These are phyloP conservation scores for Diplodia mutila DNA, from an alignment of 2,329 filamentous ascomycete genomes.

Conservation along the genomic window DNA sequence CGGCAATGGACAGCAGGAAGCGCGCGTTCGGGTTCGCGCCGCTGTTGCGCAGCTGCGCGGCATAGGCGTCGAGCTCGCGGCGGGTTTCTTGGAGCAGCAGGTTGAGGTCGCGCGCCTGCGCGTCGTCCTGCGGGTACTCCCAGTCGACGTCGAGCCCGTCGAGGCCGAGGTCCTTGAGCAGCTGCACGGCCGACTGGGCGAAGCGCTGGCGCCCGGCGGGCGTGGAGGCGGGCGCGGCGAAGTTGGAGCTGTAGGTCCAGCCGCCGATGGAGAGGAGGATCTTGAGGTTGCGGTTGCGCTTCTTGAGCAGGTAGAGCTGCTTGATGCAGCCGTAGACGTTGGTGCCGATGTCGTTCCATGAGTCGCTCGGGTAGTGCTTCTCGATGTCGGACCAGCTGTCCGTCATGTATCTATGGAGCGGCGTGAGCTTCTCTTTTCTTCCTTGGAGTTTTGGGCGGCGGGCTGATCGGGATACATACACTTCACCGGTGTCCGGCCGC, in stretches of 20 bases:
- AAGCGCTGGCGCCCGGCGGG: constrained; percentile 66
- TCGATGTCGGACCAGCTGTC: constrained; percentile 71
- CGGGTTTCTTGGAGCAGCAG: constrained; percentile 46
- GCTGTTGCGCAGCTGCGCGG: constrained; percentile 30
- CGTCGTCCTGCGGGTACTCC: constrained; percentile 49
- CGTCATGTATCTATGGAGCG: constrained; percentile 57
- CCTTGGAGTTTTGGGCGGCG: neutral
- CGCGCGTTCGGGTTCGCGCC: neutral
- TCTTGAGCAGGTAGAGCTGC: constrained; percentile 76
- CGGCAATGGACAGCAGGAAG: constrained; percentile 51
- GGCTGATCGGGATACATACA: constrained; percentile 28
- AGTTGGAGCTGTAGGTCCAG: constrained; percentile 80
- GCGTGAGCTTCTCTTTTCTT: neutral
- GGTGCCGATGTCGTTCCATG: constrained; percentile 65
- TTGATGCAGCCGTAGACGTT: constrained; percentile 80
- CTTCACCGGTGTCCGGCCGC: constrained; percentile 75
- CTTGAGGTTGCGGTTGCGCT: constrained; percentile 75
- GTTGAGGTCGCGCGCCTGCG: constrained; percentile 47
- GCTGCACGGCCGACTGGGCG: constrained; percentile 69
- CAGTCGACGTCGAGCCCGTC: constrained; percentile 55
- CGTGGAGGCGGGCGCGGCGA: constrained; percentile 68
- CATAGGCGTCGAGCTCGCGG: constrained; percentile 46
- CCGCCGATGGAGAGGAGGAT: constrained; percentile 82
- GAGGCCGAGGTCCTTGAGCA: constrained; percentile 81
- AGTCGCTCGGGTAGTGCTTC: constrained; percentile 71